Percentiles rank a stretch among this genome's conserved stretches.
Evolutionary conservation across 805 yeast genomes (phyloP).

Genomic region (Metschnikowia aberdeeniae): DNA sequence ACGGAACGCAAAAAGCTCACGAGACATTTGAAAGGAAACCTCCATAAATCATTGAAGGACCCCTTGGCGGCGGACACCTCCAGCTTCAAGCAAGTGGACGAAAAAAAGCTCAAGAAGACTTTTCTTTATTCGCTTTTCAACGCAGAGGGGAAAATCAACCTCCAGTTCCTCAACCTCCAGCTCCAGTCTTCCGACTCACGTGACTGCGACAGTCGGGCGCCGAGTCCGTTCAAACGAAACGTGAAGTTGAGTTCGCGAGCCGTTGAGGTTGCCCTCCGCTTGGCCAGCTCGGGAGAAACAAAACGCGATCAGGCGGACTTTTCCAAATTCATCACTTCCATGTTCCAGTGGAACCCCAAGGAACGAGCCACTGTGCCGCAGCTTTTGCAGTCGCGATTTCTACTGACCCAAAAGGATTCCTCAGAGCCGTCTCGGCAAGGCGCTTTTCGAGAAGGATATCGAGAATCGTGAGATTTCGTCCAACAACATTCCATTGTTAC

Average conservation of each 20-base stretch:
- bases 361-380: conserved; percentile 13
- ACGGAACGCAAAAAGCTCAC: conserved; percentile 36
- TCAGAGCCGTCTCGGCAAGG: neutral
- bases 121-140: conserved; percentile 37
- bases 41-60: conserved; percentile 10
- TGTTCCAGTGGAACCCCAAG: conserved; percentile 35
- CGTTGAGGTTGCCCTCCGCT: conserved; percentile 28
- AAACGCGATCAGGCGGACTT: conserved; percentile 17
- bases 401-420: neutral
- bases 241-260: conserved; percentile 28
- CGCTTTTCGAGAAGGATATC: no score
- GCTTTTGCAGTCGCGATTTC: conserved; percentile 9
- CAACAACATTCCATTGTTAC: no score
- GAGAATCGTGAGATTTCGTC: no score
- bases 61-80: conserved; percentile 12
- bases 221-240: conserved; percentile 17
- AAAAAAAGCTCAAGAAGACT: conserved; percentile 31
- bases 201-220: conserved; percentile 1
- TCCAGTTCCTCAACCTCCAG: conserved; percentile 29
- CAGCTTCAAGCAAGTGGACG: conserved; percentile 20
- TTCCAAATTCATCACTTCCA: conserved; percentile 24
- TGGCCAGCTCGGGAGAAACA: conserved; percentile 14
- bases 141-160: conserved; percentile 34
- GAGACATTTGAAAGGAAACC: conserved; percentile 17
- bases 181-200: conserved; percentile 14